Base-by-base conservation (phyloP, 768 basidiomycete species). In the Neoboletus brunneissimus region DNA sequence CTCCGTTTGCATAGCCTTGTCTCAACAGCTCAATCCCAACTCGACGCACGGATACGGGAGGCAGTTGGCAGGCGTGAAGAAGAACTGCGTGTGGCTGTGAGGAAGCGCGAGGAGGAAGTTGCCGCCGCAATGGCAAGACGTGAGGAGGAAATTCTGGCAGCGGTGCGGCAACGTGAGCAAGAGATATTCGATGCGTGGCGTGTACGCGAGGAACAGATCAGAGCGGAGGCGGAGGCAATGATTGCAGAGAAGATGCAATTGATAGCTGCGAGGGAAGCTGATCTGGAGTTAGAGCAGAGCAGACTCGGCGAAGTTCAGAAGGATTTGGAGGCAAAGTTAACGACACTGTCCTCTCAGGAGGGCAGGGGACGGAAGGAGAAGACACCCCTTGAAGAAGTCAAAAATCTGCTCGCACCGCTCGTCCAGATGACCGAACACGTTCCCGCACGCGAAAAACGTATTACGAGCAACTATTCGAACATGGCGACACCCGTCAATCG, bases 331-430 rank as follows among this genome's bases (percentile, higher is more conserved):
- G 74, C 69, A 35, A 79, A 76, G 66, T 62, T 81, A 62, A 74
- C 70, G 49, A 72, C 72, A n/a, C 48, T 77, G 38, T 76, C 79
- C 69, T 79, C 80, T 58, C 73, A 63, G 18, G 64, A 66, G 18
- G 38, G 9, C 20, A 68, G 63, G 54, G 82, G 74, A 45, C 76
- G 77, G 23, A 82, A 75, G 64, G 81, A 81, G 44, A 77, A 79
- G 66, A 79, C 77, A 9, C 88, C 88, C 5, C 71, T 91, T 5
- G 88, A 91, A 64, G 89, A 91, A 67, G 84, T 91, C 25, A 87
- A 86, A 73, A 89, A 88, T 59, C 68, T 87, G 23, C 77, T 87
- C 8, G 78, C 77, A 23, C 84, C 84, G 5, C 73, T 81, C 23
- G 70, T 70, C 35, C 76, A 75, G 42, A 68, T 77, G 53, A 61